These are phyloP conservation scores for Sonneratia caseolaris DNA, from an alignment of 345 rosid species.

Conservation along the genomic window DNA sequence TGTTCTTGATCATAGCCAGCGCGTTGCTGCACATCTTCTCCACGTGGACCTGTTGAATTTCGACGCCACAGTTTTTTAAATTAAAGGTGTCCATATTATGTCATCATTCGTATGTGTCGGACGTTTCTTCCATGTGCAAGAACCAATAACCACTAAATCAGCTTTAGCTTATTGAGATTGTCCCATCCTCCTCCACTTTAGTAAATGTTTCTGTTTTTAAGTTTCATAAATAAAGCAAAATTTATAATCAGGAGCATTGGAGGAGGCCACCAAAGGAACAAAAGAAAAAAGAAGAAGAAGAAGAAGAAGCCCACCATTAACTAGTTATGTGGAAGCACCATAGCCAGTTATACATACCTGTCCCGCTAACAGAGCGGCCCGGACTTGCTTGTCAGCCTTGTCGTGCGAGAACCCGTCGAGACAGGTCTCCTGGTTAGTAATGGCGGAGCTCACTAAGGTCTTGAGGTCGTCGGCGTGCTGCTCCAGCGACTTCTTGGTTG, in stretches of 20 bases:
- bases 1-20: slow-evolving; percentile 41
- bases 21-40: slow-evolving; percentile 30
- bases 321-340: too few species aligned
- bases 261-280: too few species aligned
- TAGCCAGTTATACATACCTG: not conserved
- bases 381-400: not conserved
- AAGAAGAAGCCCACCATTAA: too few species aligned
- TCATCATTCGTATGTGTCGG: not conserved
- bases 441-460: slow-evolving; percentile 17
- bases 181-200: too few species aligned
- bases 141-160: too few species aligned
- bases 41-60: slow-evolving; percentile 13
- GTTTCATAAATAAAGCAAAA: too few species aligned
- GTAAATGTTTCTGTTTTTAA: too few species aligned
- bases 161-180: too few species aligned
- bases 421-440: slow-evolving; percentile 10
- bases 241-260: too few species aligned
- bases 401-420: slow-evolving; percentile 7
- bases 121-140: too few species aligned
- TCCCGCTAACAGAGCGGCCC: not conserved
- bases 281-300: too few species aligned
- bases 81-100: not conserved
- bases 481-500: slow-evolving; percentile 15
- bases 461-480: slow-evolving; percentile 23
- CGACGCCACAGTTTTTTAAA: not conserved